Evolutionary conservation across 2,329 filamentous ascomycete species (phyloP).

Genomic region (Colletotrichum gloeosporioides): DNA sequence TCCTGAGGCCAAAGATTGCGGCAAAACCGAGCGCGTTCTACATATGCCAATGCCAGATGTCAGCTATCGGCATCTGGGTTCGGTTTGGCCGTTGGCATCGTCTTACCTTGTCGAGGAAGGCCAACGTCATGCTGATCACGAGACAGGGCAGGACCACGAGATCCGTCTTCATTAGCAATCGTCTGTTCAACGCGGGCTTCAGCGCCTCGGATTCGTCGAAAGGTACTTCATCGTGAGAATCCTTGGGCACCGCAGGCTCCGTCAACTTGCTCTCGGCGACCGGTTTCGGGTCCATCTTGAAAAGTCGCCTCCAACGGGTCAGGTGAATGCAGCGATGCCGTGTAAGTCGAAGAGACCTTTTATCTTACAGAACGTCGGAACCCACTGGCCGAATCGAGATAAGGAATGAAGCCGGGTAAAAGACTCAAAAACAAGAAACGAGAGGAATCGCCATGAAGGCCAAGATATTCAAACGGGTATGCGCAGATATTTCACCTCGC

Average conservation of each 20-base stretch:
- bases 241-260: not conserved
- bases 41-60: not conserved
- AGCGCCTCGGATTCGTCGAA: not conserved
- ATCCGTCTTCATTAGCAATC: slow-evolving; percentile 23
- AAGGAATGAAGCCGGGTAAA: not conserved
- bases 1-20: slow-evolving; percentile 57
- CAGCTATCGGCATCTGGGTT: not conserved
- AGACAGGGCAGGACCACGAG: slow-evolving; percentile 21
- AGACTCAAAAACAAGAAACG: not conserved
- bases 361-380: not conserved
- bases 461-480: not conserved
- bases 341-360: not conserved
- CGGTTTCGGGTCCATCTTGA: slow-evolving; percentile 3
- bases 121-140: slow-evolving; percentile 24
- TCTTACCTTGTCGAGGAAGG: slow-evolving; percentile 23
- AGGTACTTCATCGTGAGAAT: not conserved
- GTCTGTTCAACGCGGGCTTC: slow-evolving; percentile 10
- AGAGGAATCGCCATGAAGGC: not conserved
- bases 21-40: slow-evolving; percentile 42
- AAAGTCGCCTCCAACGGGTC: not conserved
- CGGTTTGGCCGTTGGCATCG: not conserved
- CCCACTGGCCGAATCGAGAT: not conserved
- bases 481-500: not conserved
- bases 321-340: not conserved
- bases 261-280: not conserved